Base-by-base conservation (phyloP, 78 protist species). In the Protostelium mycophagum region DNA sequence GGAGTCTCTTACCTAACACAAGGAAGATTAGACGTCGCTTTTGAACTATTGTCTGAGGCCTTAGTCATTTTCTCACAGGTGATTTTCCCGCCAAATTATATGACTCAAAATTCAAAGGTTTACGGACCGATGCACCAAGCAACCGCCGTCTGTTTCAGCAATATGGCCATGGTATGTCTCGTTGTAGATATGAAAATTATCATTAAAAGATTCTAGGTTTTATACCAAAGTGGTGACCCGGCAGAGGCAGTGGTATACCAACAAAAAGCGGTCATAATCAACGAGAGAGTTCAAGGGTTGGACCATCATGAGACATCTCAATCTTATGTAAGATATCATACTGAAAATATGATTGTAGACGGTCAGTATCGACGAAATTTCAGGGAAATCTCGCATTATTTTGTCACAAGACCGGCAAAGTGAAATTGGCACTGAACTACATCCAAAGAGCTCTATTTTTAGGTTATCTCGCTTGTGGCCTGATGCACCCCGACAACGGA, bases 241-340 rank as follows among this genome's bases (percentile, higher is more conserved):
- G 86, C 38, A 39, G 39, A 92, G 0, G 94, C 96, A 10, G 86
- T 93, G 28, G 93, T 89, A 5, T 37, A 92, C 84, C 94, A 93
- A 88, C 90, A 92, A 92, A 91, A 91, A 36, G 92, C 94, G 0
- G 36, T 93, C 5, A 63, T 93, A 37, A 92, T 93, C 86, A 88
- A 88, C 0, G 96, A 93, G 35, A 90, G 90, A 84, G 51, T 85
- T 0, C 23, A 39, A 0, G 96, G 96, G 51, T 34, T 93, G 31
- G 96, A 93, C 34, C 96, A 93, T 37, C 91, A 88, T n/a, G 96
- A 93, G 35, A 93, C 96, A 34, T 84, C 92, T 38, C 91, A 90
- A 34, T 35, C 93, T 0, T 93, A 93, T 39, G 88, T 51, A 16
- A 51, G 73, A 51, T 16, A 16, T 25, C 16, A 16, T 25, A 51